A percentile compares a stretch with the other conserved stretches of the same genome.
Conservation (phyloP, 495 filamentous ascomycete species). For the Lindgomyces ingoldianus region DNA sequence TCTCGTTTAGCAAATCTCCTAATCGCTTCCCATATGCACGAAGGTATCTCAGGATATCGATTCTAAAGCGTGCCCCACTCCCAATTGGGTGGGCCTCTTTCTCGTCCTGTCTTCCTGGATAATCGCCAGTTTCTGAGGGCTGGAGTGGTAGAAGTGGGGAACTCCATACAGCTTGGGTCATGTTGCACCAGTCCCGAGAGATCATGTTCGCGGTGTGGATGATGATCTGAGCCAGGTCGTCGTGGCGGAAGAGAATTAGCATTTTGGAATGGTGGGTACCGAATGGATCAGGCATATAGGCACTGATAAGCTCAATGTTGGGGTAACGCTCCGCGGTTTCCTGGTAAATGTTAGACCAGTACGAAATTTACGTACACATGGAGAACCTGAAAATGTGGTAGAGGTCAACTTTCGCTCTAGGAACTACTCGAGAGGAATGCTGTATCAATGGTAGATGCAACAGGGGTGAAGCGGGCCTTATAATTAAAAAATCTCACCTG, state of each 20-base stretch:
- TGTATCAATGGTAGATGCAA: no score
- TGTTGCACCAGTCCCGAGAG: constrained; percentile 77
- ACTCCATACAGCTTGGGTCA: constrained; percentile 82
- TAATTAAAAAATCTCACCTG: no score
- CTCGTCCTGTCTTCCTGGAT: constrained; percentile 5
- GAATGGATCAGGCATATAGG: constrained; percentile 82
- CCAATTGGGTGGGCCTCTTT: constrained; percentile 47
- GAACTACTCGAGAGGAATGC: no score
- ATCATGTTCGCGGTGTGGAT: constrained; percentile 95
- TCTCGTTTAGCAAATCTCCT: constrained; percentile 54
- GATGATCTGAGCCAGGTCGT: constrained; percentile 73
- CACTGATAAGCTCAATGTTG: constrained; percentile 71
- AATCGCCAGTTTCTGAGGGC: constrained; percentile 20
- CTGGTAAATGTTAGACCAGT: constrained; percentile 38
- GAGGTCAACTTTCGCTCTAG: neutral
- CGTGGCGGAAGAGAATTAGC: constrained; percentile 76
- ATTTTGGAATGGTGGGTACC: constrained; percentile 90
- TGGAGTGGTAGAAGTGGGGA: constrained; percentile 69
- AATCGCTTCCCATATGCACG: constrained; percentile 60
- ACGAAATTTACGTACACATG: neutral
- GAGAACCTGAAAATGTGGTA: neutral
- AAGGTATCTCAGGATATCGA: constrained; percentile 73
- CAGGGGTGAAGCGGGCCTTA: no score
- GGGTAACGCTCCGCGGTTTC: constrained; percentile 61
- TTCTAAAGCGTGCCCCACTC: constrained; percentile 71